Conservation (phyloP, 768 basidiomycete species). For the Sporobolomyces phaffii region DNA sequence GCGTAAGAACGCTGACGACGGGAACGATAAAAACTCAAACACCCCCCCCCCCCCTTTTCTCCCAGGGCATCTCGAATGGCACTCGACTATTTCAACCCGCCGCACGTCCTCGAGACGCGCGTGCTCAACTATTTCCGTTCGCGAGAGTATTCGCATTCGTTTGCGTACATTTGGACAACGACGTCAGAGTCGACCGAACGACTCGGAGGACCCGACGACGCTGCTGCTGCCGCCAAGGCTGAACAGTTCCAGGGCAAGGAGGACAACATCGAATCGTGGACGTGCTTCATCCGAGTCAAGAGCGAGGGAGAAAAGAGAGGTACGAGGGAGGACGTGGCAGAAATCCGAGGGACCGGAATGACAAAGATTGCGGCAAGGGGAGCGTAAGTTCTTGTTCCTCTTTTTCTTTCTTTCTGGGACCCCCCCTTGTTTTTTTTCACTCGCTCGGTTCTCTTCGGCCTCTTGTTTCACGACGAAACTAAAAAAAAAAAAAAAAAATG, state of each 20-base stretch:
- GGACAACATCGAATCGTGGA: no score
- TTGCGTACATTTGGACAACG: not conserved
- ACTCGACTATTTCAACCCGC: not conserved
- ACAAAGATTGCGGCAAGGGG: not conserved
- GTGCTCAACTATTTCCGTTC: not conserved
- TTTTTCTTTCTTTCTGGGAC: no score
- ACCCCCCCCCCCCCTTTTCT: no score
- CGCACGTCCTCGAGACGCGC: not conserved
- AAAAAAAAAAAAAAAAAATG: no score
- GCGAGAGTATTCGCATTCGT: not conserved
- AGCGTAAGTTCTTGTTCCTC: no score
- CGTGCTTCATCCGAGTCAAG: not conserved
- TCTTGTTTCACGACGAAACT: not conserved
- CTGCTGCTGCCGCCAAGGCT: no score
- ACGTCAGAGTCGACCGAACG: not conserved
- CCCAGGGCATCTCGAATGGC: not conserved
- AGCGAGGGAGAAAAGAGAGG: not conserved
- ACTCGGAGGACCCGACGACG: no score
- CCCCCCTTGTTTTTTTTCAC: no score
- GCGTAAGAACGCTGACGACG: no score
- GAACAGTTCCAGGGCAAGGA: no score
- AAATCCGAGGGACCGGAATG: not conserved
- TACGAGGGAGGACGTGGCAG: not conserved
- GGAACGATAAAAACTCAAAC: no score
- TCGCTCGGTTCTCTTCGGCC: not conserved